Base-by-base conservation (phyloP, 164 flowering plant species). In the Cinnamomum chago region DNA sequence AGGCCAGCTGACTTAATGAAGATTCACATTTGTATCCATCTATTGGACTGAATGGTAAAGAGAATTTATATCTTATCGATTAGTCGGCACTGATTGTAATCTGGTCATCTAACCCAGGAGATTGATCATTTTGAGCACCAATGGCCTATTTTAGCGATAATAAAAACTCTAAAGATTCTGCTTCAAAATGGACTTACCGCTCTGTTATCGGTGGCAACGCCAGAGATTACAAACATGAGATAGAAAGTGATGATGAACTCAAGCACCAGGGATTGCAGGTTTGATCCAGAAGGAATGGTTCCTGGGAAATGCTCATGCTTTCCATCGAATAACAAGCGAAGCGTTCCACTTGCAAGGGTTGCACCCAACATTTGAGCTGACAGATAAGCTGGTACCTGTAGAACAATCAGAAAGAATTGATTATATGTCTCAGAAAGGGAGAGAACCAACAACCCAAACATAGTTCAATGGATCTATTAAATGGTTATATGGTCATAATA, bases 201-300 rank as follows among this genome's bases (percentile, higher is more conserved):
- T 83, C 97, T 73, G 62, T 81, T 87, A 68, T 90, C 94, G 0
- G 94, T 92, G 75, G 93, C 90, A 14, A 90, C 97, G 17, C 90
- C 93, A 12, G 92, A 90, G 52, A 92, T 83, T 60, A 90, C 85
- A 65, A 90, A 89, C 97, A 92, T 88, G 81, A 92, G 90, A 75
- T 85, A 88, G 84, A 90, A 90, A 11, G 97, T 81, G 83, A 88
- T 85, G 20, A 89, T 83, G 80, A 90, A 87, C 79, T 92, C 94
- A 0, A 90, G 47, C 51, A 83, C 89, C 35, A 92, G 78, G 2
- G 90, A 81, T 68, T 90, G 94, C 69, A 83, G 1, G 65, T 87
- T 67, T 0, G 92, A 82, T 0, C 90, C 93, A 2, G 81, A 1
- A 0, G 91, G 92, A 10, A 77, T 27, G 1, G 92, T 86, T 74